Conservation (phyloP, 1,139 yeast genomes). For the Trichomonascaceae sp. region DNA sequence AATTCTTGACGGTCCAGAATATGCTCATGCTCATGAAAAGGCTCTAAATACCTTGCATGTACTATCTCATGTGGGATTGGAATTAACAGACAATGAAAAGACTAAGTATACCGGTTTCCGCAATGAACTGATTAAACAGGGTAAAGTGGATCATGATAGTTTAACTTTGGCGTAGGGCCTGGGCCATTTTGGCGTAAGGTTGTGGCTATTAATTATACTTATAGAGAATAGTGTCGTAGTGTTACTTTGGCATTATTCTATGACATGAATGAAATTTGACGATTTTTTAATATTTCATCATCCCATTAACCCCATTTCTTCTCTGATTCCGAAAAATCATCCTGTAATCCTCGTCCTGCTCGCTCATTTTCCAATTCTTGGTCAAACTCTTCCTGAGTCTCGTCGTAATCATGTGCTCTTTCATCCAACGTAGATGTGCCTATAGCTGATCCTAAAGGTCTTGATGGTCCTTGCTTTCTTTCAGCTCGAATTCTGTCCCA, state of each 20-base stretch:
- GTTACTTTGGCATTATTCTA: neutral
- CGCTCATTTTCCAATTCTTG: constrained; percentile 28
- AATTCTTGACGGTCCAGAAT: constrained; percentile 35
- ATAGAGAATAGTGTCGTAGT: neutral
- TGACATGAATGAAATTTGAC: neutral
- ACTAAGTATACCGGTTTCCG: neutral
- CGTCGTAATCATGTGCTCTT: constrained; percentile 3
- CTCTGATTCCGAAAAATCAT: constrained; percentile 31
- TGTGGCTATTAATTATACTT: neutral
- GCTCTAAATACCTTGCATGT: constrained; percentile 1
- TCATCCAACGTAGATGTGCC: neutral
- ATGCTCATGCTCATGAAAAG: constrained; percentile 26
- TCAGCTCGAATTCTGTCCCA: constrained; percentile 18
- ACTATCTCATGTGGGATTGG: constrained; percentile 1
- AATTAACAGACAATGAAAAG: constrained; percentile 2
- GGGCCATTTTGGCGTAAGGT: neutral
- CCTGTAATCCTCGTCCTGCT: constrained; percentile 21
- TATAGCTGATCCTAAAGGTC: neutral
- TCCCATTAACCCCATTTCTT: constrained; percentile 25
- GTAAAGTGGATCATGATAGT: neutral
- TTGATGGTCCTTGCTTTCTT: neutral
- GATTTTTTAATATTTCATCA: neutral
- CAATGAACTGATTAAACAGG: neutral
- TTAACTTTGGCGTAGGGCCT: too few relatives aligned
- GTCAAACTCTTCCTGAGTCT: constrained; percentile 23